These are phyloP conservation scores for Boletus rubroflammeus DNA, from an alignment of 768 basidiomycete species.

Conservation along the genomic window DNA sequence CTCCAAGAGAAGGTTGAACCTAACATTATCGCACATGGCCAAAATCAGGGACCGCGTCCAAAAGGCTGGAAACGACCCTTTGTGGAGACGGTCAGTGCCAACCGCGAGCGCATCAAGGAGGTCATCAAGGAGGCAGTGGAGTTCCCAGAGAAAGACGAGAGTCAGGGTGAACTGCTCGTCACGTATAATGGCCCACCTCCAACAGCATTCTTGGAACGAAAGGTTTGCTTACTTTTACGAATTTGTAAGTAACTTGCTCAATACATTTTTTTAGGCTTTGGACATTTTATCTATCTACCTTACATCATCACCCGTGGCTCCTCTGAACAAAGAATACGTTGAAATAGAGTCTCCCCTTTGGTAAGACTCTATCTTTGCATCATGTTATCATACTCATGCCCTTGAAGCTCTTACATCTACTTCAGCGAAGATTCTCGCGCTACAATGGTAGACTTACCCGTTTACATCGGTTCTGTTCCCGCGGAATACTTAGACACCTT, in stretches of 20 bases:
- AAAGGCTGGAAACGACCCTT: slow-evolving; percentile 92
- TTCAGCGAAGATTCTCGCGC: slow-evolving; percentile 77
- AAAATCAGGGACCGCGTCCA: slow-evolving; percentile 67
- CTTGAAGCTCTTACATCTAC: slow-evolving; percentile 73
- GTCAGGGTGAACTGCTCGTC: slow-evolving; percentile 82
- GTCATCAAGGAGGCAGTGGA: slow-evolving; percentile 68
- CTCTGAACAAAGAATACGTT: slow-evolving; percentile 86
- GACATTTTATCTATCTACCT: slow-evolving; percentile 86
- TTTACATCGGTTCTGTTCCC: slow-evolving; percentile 84
- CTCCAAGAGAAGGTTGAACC: slow-evolving; percentile 85
- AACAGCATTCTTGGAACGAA: slow-evolving; percentile 66
- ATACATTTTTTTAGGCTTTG: slow-evolving; percentile 53
- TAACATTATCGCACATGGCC: slow-evolving; percentile 68
- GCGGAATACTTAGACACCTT: slow-evolving; percentile 74
- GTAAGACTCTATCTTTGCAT: slow-evolving; percentile 37
- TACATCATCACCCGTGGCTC: slow-evolving; percentile 78
- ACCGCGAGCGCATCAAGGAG: slow-evolving; percentile 47
- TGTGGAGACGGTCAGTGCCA: slow-evolving; percentile 77
- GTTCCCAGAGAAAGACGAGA: slow-evolving; percentile 97
- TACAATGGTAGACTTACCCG: slow-evolving; percentile 64
- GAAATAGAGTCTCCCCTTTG: slow-evolving; percentile 90
- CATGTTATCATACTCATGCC: slow-evolving; percentile 9
- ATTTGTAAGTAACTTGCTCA: neutral
- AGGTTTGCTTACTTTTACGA: slow-evolving; percentile 38
- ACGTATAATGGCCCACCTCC: slow-evolving; percentile 76